Evolutionary conservation across 352 stramenopile species (phyloP), one percentile per base, ranked within the genome.

Genomic region (Globisporangium paroecandrum): DNA sequence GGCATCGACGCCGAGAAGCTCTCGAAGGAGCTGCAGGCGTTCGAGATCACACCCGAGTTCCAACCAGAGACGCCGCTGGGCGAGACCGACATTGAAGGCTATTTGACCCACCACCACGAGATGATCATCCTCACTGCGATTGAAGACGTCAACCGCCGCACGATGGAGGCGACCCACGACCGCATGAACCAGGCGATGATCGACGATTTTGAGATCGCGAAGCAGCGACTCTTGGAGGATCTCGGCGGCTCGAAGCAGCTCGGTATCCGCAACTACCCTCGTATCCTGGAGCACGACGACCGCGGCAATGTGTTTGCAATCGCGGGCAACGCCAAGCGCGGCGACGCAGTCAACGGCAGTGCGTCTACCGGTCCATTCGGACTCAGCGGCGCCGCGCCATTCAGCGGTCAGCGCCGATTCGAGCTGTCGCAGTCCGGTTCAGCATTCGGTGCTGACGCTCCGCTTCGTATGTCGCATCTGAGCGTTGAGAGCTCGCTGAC

Each of bases 71-170:
- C 90, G 64, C 79, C 89, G n/a, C 73, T 97, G 41, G 87, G 81
- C 36, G 83, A 90, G 68, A 96, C 86, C 34, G 87, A 97, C 53
- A 81, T 97, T 36, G 87, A 97, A 62, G 87, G 85, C 4, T 96
- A 95, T 74, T 70, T 97, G 58, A 87, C 83, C 51, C 89, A 96
- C 70, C 90, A 97, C 74, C 90, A 97, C 74, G 90, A 97, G 69
- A 96, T 96, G 86, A 95, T 97, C 72, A 82, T 96, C 46, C 73
- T 96, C 34, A 95, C 87, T n/a, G 87, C 90, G 58, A 93, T 97
- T 43, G 89, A 97, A 64, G 88, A 97, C 64, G 85, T 91, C 18
- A 91, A 87, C 65, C 85, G 78, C 58, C 86, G 79, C 72, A 94
- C 83, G 15, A 87, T 93, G 57, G 82, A 91, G 54, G 78, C 83